These are phyloP conservation scores for Plasmopara halstedii DNA, from an alignment of 352 stramenopile genomes.

Conservation along the genomic window DNA sequence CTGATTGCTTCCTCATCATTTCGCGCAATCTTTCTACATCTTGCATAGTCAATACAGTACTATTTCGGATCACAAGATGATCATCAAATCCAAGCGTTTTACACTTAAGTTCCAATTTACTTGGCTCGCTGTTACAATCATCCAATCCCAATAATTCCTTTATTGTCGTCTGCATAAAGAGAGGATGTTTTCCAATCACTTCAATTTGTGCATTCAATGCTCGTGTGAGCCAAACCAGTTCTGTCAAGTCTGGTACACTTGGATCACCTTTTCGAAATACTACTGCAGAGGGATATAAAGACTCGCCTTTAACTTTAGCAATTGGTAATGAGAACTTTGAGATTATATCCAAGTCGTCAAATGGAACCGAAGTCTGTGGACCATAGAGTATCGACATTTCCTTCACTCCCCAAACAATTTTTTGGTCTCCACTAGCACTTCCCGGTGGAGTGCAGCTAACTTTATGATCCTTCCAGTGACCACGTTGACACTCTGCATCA, in stretches of 20 bases:
- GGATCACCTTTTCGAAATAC: conserved; percentile 70
- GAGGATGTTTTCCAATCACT: conserved; percentile 51
- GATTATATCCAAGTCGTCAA: conserved; percentile 72
- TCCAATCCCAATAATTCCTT: conserved; percentile 50
- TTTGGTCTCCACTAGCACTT: conserved; percentile 24
- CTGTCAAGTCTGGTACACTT: conserved; percentile 44
- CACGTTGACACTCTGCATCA: conserved; percentile 57
- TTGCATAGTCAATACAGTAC: conserved; percentile 66
- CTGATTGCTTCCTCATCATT: conserved; percentile 33
- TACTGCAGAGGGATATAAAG: conserved; percentile 62
- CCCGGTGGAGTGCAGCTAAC: conserved; percentile 54
- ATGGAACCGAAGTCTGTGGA: conserved; percentile 56
- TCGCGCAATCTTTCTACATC: conserved; percentile 62
- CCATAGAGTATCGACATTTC: conserved; percentile 80
- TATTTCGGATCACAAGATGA: conserved; percentile 69
- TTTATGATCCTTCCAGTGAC: conserved; percentile 81
- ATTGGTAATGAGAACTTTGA: conserved; percentile 46
- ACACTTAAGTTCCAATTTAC: conserved; percentile 51
- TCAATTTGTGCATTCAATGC: conserved; percentile 54
- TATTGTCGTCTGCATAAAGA: conserved; percentile 72
- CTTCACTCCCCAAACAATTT: conserved; percentile 72
- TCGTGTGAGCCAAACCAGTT: conserved; percentile 70
- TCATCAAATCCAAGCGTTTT: conserved; percentile 55
- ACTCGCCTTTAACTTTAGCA: conserved; percentile 32
- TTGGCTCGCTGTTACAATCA: conserved; percentile 28